phyloP scores from a whole-genome alignment of 306 rosid genomes.

The Trichosanthes truncata region DNA sequence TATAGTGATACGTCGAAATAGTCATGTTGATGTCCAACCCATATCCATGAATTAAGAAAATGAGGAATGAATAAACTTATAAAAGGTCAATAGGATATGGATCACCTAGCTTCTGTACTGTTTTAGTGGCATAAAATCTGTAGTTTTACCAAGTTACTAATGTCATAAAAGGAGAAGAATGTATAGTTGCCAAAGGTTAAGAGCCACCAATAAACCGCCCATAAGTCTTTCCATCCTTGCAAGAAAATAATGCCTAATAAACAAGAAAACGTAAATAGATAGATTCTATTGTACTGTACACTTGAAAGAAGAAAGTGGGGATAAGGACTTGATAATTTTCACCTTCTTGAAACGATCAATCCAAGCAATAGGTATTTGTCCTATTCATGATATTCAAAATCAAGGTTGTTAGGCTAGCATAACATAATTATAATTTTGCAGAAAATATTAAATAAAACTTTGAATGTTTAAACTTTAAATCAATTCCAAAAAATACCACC shows the following conservation, averaged over 20 bases:
- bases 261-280: slow-evolving; percentile 16
- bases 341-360: slow-evolving; percentile 63
- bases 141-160: neutral
- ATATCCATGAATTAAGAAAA: neutral
- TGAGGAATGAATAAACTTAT: neutral
- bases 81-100: too few species aligned
- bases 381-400: slow-evolving; percentile 28
- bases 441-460: neutral
- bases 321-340: slow-evolving; percentile 6
- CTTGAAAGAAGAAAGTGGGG: slow-evolving; percentile 6
- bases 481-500: neutral
- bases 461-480: neutral
- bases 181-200: slow-evolving; percentile 2
- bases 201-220: slow-evolving; percentile 70
- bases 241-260: slow-evolving; percentile 48
- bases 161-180: neutral
- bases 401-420: slow-evolving; percentile 13
- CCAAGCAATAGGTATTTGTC: slow-evolving; percentile 62
- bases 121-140: neutral
- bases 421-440: neutral
- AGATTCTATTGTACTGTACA: slow-evolving; percentile 5
- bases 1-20: neutral
- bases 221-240: slow-evolving; percentile 45
- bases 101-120: neutral
- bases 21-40: neutral